A percentile compares a stretch with the other conserved stretches of the same genome.
Evolutionary conservation across 2,329 filamentous ascomycete species (phyloP).

Genomic region (Trichoderma koningiopsis): DNA sequence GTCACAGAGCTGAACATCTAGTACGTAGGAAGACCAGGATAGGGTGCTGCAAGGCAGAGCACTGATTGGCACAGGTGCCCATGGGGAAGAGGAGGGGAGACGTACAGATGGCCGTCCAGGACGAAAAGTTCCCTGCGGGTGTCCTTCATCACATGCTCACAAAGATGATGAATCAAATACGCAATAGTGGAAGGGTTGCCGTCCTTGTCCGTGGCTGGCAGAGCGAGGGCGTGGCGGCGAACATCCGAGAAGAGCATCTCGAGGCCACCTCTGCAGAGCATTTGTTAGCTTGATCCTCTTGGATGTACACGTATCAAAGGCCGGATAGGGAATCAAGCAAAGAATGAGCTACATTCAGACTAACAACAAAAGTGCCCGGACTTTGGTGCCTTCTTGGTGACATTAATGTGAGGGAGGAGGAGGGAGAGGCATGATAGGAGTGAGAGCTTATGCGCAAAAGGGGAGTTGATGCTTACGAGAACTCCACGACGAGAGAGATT

Average conservation of each 20-base stretch:
- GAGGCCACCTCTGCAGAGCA: conserved; percentile 71
- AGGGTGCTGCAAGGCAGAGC: conserved; percentile 1
- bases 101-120: conserved; percentile 83
- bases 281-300: conserved; percentile 24
- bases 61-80: conserved; percentile 6
- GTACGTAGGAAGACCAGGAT: neutral
- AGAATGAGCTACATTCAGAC: neutral
- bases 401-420: neutral
- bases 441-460: neutral
- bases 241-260: conserved; percentile 92
- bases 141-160: conserved; percentile 82
- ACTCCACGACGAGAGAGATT: conserved; percentile 70
- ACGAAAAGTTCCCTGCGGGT: conserved; percentile 85
- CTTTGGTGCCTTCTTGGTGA: neutral
- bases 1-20: neutral
- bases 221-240: conserved; percentile 67
- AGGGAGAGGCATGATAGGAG: neutral
- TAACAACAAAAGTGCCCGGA: neutral
- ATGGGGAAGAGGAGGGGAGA: conserved; percentile 33
- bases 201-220: conserved; percentile 65
- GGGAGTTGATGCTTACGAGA: conserved; percentile 49
- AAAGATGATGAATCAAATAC: conserved; percentile 77
- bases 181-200: conserved; percentile 68
- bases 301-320: neutral
- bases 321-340: neutral